Evolutionary conservation across 1,284 basidiomycete species (phyloP).

Genomic region (Takashimella koratensis): DNA sequence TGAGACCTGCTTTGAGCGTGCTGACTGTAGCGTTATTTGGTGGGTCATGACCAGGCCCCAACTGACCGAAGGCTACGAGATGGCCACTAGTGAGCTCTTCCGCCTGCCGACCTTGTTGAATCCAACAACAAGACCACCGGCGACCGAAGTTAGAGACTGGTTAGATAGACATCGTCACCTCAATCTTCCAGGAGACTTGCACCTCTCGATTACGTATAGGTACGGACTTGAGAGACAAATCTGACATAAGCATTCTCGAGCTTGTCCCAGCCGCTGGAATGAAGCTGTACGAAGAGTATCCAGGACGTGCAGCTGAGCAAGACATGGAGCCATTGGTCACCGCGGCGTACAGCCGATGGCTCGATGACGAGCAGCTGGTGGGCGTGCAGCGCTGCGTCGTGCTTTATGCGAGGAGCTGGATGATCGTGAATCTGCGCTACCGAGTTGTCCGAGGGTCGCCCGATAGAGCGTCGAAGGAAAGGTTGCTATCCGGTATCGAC

Average conservation of each 20-base stretch:
- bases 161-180: conserved; percentile 7
- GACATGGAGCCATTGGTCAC: not conserved
- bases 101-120: conserved; percentile 5
- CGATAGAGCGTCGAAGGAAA: no score
- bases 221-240: not conserved
- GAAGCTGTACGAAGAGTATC: not conserved
- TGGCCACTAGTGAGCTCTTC: conserved; percentile 4
- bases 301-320: not conserved
- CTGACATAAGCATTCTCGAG: no score
- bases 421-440: no score
- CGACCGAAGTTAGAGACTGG: conserved; percentile 6
- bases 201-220: not conserved
- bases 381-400: conserved; percentile 1
- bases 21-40: not conserved
- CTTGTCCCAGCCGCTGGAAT: conserved; percentile 5
- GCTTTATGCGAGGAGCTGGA: no score
- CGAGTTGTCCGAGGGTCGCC: no score
- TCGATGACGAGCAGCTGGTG: not conserved
- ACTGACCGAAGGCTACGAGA: conserved; percentile 8
- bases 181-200: conserved; percentile 5
- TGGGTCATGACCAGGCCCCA: not conserved
- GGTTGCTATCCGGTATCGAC: no score
- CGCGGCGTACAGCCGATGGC: not conserved
- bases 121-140: not conserved
- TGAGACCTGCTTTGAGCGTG: conserved; percentile 1